Evolutionary conservation across 495 filamentous ascomycete genomes (phyloP).

Genomic region (Penicillium odoratum): DNA sequence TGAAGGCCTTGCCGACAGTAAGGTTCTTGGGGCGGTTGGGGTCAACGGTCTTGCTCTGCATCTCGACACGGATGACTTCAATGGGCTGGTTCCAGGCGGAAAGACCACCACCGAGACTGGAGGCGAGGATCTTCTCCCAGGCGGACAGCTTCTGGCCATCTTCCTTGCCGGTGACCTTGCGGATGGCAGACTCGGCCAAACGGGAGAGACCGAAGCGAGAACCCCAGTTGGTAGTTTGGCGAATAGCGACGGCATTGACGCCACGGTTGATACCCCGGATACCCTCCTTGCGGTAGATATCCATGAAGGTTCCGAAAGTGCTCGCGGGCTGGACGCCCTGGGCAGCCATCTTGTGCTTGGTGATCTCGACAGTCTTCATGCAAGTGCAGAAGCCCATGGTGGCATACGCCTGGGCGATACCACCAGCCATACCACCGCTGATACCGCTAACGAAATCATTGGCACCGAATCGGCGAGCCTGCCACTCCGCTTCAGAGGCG

Average conservation of each 20-base stretch:
- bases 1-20: slow-evolving; percentile 89
- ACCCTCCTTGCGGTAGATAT: slow-evolving; percentile 93
- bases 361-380: slow-evolving; percentile 99
- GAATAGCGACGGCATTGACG: slow-evolving; percentile 96
- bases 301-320: slow-evolving; percentile 93
- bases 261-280: slow-evolving; percentile 96
- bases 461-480: slow-evolving; percentile 78
- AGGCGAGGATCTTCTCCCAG: slow-evolving; percentile 86
- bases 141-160: slow-evolving; percentile 72
- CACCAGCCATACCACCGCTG: slow-evolving; percentile 86
- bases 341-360: slow-evolving; percentile 91
- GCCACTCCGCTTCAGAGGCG: slow-evolving; percentile 95
- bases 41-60: slow-evolving; percentile 98
- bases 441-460: slow-evolving; percentile 86
- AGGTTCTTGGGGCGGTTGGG: slow-evolving; percentile 98
- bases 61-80: slow-evolving; percentile 99
- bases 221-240: slow-evolving; percentile 99
- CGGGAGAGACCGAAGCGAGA: slow-evolving; percentile 91
- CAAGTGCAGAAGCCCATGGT: slow-evolving; percentile 99
- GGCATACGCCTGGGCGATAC: slow-evolving; percentile 96
- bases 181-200: slow-evolving; percentile 86
- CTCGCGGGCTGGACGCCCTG: slow-evolving; percentile 77
- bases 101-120: slow-evolving; percentile 85
- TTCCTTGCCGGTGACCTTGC: slow-evolving; percentile 76
- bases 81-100: slow-evolving; percentile 99